Base-by-base conservation (phyloP, 768 basidiomycete genomes). In the Lactifluus pinguis region DNA sequence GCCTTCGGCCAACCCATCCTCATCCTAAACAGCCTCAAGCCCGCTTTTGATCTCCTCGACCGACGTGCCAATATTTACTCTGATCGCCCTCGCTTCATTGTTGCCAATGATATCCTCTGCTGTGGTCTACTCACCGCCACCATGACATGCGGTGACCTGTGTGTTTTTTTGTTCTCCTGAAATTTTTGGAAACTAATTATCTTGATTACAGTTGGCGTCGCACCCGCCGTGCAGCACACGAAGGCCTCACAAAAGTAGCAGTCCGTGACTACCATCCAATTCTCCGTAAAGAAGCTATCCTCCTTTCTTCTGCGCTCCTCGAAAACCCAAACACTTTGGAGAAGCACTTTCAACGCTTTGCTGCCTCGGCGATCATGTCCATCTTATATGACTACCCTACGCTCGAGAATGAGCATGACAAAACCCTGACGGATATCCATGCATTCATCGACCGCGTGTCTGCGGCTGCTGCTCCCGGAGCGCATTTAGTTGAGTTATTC, bases 361-460 rank as follows among this genome's bases (percentile, higher is more conserved):
- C 58, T 13, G 53, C 62, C 11, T 63, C 62, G 6, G 25, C 53
- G 19, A 49, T 42, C 10, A 55, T 63, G 62, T 60, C 62, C 0
- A 52, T 59, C 50, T 45, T 59, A 36, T 59, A 59, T 30, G 49
- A 59, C 2, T 52, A 59, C 17, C 62, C 62, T 1, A 52, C 58
- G 6, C 52, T 60, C 9, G 39, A 54, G 17, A 34, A 48, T 8
- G 58, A 52, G 10, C 9, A 60, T n/a, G 51, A 63, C 41, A 38
- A 48, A 17, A 51, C 25, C 29, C n/a, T 63, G 10, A 13, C 19
- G 3, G 34, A 49, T 15, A 60, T 63, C 30, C 32, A 60, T 9
- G 10, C 17, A 14, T 53, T 48, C 13, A 60, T 60, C 5, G 49
- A 55, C 14, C 57, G 58, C 1, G 14, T 60, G 17, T 47, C 34